Base-by-base conservation (phyloP, 164 flowering plant genomes). In the Cinnamomum chago region DNA sequence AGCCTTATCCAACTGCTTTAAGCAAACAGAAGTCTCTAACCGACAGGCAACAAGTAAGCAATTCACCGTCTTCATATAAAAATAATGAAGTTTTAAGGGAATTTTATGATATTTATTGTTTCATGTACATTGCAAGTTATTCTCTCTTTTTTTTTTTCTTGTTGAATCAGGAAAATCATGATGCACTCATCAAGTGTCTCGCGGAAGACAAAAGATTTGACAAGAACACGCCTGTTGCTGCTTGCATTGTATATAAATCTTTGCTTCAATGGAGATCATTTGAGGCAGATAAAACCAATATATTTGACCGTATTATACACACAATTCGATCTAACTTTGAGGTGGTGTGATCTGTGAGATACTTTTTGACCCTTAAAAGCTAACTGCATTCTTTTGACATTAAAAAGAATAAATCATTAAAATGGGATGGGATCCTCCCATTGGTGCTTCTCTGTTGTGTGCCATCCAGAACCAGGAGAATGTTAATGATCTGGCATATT, bases 221-320 rank as follows among this genome's bases (percentile, higher is more conserved):
- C 70, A 84, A 86, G 73, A 81, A 77, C 62, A 87, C 82, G 73
- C 89, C 97, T 27, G 87, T 81, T 18, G 88, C 92, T 65, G 92
- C 95, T 7, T 89, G 85, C 68, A 78, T 86, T 58, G 86, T 90
- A 5, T 90, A 85, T 76, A 90, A 85, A 81, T 77, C 88, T 75
- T 90, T 92, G 78, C 83, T 90, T 77, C 97, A 90, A 30, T 92
- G 97, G 97, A 83, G 92, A 83, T 88, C 95, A 58, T 90, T 90
- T 82, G 94, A 92, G 78, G 92, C 92, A 81, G 94, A 92, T 23
- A 92, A 88, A 80, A 90, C 94, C 67, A 81, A 75, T 73, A 85
- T 92, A 76, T 92, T 92, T 82, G 97, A 90, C 72, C 83, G 84
- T 67, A 87, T 90, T 68, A 87, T 87, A 74, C 93, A 88, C 60